Conservation (phyloP, 169 alveolate species). For the Plasmodium fragile region DNA sequence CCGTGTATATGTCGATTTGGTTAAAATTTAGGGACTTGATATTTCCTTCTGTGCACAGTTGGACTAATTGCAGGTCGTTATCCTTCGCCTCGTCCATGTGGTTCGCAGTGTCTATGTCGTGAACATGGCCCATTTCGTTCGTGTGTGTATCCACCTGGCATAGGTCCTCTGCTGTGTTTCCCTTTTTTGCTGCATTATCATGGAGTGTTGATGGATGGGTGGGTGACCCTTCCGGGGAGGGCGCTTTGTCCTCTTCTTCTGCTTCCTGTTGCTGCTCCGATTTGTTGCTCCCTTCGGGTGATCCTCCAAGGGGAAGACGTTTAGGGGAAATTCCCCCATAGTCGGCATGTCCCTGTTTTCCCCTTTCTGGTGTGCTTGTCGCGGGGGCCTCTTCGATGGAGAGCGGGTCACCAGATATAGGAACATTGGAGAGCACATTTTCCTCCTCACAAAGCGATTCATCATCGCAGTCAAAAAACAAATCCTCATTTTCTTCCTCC, state of each 20-base stretch:
- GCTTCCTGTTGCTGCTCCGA: neutral
- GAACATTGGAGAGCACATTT: neutral
- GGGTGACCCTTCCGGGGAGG: neutral
- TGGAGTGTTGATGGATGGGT: neutral
- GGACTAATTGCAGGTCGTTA: neutral
- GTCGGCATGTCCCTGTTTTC: neutral
- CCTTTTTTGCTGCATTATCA: neutral
- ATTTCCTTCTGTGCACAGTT: slow-evolving; percentile 23
- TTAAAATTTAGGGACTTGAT: slow-evolving; percentile 12
- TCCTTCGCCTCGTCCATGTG: neutral
- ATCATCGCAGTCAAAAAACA: slow-evolving; percentile 76
- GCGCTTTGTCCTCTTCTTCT: neutral
- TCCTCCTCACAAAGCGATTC: slow-evolving; percentile 27
- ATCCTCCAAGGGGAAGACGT: neutral
- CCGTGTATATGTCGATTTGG: slow-evolving; percentile 70
- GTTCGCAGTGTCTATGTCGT: neutral
- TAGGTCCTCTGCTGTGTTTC: neutral
- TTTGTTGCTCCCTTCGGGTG: neutral
- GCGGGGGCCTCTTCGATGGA: neutral
- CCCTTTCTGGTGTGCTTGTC: neutral
- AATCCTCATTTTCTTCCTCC: slow-evolving; percentile 38
- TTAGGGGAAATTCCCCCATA: neutral
- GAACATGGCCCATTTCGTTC: neutral
- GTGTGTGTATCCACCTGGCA: neutral
- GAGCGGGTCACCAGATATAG: neutral